These are phyloP conservation scores for Phaseolus lunatus DNA, from an alignment of 306 rosid genomes.

Conservation along the genomic window DNA sequence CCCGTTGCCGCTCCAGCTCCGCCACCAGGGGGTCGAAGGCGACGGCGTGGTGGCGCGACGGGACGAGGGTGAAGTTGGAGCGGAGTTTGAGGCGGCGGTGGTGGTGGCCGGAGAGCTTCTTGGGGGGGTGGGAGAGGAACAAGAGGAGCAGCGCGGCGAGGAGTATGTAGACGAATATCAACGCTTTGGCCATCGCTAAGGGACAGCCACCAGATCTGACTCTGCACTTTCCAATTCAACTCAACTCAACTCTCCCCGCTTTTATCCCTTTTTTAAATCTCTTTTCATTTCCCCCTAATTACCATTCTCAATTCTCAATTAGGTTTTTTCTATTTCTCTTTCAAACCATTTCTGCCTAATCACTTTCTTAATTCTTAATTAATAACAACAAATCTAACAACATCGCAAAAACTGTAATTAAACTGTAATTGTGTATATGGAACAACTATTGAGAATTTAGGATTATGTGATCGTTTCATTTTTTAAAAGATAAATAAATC, in stretches of 20 bases:
- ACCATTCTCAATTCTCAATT: no score
- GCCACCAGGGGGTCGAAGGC: conserved; percentile 92
- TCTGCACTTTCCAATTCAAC: background rate
- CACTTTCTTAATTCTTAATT: no score
- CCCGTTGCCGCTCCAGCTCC: conserved; percentile 88
- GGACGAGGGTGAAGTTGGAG: conserved; percentile 71
- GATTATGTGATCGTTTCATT: no score
- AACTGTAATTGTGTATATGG: no score
- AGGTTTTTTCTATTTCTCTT: no score
- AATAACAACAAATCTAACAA: no score
- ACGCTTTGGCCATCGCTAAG: conserved; percentile 64
- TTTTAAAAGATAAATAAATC: no score
- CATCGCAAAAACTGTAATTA: no score
- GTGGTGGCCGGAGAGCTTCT: conserved; percentile 52
- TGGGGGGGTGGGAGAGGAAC: conserved; percentile 70
- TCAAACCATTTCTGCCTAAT: no score
- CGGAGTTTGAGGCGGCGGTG: conserved; percentile 93
- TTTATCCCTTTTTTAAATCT: background rate
- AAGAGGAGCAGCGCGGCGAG: conserved; percentile 58
- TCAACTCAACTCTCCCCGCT: background rate
- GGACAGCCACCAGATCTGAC: background rate
- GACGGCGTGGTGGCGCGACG: conserved; percentile 53
- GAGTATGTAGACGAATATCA: conserved; percentile 63
- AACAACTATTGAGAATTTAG: no score
- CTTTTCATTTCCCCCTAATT: background rate